Evolutionary conservation across 2,329 filamentous ascomycete genomes (phyloP).

Genomic region (Aureobasidium sp.): DNA sequence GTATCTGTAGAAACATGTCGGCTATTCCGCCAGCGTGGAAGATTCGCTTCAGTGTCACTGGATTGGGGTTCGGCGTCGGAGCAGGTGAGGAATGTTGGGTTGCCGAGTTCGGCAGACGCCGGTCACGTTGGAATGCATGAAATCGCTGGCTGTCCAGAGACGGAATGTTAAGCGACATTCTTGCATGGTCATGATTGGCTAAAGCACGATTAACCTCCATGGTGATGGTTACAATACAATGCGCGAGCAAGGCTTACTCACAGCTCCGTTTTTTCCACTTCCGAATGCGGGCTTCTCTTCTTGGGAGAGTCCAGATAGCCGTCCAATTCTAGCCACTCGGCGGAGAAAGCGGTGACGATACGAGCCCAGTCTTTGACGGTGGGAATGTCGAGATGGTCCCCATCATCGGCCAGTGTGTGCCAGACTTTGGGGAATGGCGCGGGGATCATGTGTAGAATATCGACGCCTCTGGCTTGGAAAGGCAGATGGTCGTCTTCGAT

Average conservation of each 20-base stretch:
- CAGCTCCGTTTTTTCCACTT: slow-evolving; percentile 16
- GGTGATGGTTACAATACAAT: background rate
- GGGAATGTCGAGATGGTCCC: slow-evolving; percentile 69
- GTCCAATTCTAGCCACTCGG: slow-evolving; percentile 87
- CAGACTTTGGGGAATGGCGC: slow-evolving; percentile 74
- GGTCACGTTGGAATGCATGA: background rate
- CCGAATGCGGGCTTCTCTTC: background rate
- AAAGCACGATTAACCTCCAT: slow-evolving; percentile 1
- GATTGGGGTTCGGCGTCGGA: no score
- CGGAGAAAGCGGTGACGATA: slow-evolving; percentile 74
- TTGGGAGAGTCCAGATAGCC: slow-evolving; percentile 37
- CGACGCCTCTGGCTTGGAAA: slow-evolving; percentile 79
- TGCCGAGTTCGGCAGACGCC: background rate
- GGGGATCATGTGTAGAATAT: slow-evolving; percentile 84
- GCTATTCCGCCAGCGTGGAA: no score
- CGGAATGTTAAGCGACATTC: background rate
- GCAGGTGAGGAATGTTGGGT: slow-evolving; percentile 4
- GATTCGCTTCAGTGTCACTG: no score
- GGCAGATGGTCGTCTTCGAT: slow-evolving; percentile 82
- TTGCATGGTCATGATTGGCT: slow-evolving; percentile 13
- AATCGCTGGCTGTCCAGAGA: background rate
- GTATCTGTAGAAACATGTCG: background rate
- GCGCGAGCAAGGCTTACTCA: slow-evolving; percentile 17
- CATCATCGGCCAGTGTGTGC: slow-evolving; percentile 81
- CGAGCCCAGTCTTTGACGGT: slow-evolving; percentile 83